A percentile compares a stretch with the other conserved stretches of the same genome.
Evolutionary conservation across 208 protist species (phyloP).

Genomic region (Leishmania tarentolae): DNA sequence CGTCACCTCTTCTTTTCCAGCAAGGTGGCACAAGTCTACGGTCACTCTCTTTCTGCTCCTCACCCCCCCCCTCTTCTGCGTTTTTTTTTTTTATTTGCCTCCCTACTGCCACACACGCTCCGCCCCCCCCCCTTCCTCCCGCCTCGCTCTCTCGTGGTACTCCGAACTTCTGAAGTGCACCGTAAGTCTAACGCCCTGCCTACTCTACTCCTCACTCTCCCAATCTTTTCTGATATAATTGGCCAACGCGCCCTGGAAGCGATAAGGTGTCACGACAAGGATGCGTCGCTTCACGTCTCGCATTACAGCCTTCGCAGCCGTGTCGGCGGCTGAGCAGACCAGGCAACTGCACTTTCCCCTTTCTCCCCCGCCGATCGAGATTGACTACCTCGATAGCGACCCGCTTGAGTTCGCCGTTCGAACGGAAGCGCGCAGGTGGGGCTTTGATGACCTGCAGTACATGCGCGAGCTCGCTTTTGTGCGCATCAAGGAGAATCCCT

Average conservation of each 20-base stretch:
- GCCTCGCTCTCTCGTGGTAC: neutral
- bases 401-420: conserved; percentile 88
- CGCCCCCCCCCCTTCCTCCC: neutral
- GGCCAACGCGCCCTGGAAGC: too few relatives aligned
- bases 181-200: neutral
- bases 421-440: conserved; percentile 87
- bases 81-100: conserved; percentile 3
- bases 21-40: neutral
- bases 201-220: neutral
- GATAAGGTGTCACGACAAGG: conserved; percentile 6
- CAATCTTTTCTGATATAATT: neutral
- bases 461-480: conserved; percentile 91
- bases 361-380: conserved; percentile 78
- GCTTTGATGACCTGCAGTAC: conserved; percentile 88
- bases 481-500: conserved; percentile 89
- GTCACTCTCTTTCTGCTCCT: neutral
- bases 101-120: too few relatives aligned
- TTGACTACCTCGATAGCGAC: conserved; percentile 86
- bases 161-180: neutral
- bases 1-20: neutral
- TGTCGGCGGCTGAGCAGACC: conserved; percentile 32
- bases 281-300: conserved; percentile 48
- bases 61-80: neutral
- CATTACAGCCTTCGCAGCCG: conserved; percentile 30
- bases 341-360: conserved; percentile 85